These are phyloP conservation scores for Fagus crenata DNA, from an alignment of 306 rosid genomes.

Conservation along the genomic window DNA sequence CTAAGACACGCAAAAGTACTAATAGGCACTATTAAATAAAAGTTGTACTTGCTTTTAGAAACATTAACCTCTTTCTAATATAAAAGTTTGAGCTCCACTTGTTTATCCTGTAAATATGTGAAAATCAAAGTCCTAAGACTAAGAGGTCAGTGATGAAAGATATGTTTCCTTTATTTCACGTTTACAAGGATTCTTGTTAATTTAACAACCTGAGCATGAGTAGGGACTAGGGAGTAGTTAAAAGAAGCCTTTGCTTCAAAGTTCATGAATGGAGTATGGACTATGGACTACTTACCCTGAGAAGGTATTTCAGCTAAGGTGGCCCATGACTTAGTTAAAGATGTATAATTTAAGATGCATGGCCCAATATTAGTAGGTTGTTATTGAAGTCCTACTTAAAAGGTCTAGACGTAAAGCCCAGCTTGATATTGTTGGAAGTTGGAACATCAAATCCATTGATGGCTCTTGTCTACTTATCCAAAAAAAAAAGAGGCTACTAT, in stretches of 20 bases:
- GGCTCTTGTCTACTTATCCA: background rate
- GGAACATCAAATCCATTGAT: background rate
- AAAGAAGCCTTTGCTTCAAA: slow-evolving; percentile 34
- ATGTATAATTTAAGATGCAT: background rate
- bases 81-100: background rate
- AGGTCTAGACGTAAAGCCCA: background rate
- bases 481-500: no score
- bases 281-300: background rate
- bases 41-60: background rate
- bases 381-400: background rate
- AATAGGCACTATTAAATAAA: background rate
- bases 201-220: background rate
- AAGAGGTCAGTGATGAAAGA: no score
- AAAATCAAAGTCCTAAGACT: no score
- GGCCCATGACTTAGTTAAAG: slow-evolving; percentile 6
- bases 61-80: background rate
- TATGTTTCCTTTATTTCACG: no score
- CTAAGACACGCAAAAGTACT: background rate
- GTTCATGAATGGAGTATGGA: slow-evolving; percentile 26
- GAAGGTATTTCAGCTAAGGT: background rate
- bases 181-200: no score
- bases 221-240: background rate
- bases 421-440: background rate
- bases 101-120: background rate
- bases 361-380: slow-evolving; percentile 17